A percentile compares a stretch with the other conserved stretches of the same genome.
These are phyloP conservation scores for Condylostoma magnum DNA, from an alignment of 169 alveolate genomes.

Conservation along the genomic window DNA sequence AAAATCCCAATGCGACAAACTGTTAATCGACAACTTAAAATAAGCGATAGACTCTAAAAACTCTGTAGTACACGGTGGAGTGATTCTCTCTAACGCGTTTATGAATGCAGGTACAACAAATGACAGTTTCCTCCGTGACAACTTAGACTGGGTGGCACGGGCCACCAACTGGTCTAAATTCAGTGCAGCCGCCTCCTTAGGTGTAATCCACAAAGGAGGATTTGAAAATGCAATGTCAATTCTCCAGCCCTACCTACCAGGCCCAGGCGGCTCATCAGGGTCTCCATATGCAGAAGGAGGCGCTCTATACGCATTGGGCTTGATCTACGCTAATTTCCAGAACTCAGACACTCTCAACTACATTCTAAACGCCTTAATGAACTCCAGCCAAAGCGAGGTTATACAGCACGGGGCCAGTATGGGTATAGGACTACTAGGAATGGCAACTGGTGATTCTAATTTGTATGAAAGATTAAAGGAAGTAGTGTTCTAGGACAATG, in stretches of 20 bases:
- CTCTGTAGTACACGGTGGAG: slow-evolving; percentile 85
- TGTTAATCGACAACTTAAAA: slow-evolving; percentile 38
- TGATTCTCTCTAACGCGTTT: slow-evolving; percentile 89
- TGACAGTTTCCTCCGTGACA: slow-evolving; percentile 92
- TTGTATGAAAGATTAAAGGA: slow-evolving; percentile 88
- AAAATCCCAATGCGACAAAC: slow-evolving; percentile 51
- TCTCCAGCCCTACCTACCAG: slow-evolving; percentile 38
- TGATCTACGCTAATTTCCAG: slow-evolving; percentile 90
- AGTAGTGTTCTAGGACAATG: slow-evolving; percentile 89
- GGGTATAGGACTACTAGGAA: slow-evolving; percentile 93
- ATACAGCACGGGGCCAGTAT: slow-evolving; percentile 96
- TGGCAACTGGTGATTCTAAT: slow-evolving; percentile 55
- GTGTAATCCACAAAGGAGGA: slow-evolving; percentile 93
- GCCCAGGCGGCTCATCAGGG: not conserved
- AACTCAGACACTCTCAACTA: slow-evolving; percentile 72
- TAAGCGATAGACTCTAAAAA: slow-evolving; percentile 43
- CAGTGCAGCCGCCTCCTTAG: slow-evolving; percentile 96
- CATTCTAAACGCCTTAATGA: slow-evolving; percentile 77
- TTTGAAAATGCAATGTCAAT: slow-evolving; percentile 54
- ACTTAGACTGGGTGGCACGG: slow-evolving; percentile 94
- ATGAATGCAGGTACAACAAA: slow-evolving; percentile 95
- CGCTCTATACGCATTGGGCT: slow-evolving; percentile 95
- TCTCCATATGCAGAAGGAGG: slow-evolving; percentile 95
- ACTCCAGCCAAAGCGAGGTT: slow-evolving; percentile 77
- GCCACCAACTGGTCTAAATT: slow-evolving; percentile 97